Evolutionary conservation across 257 asterid genomes (phyloP).

Genomic region (Plantago major): DNA sequence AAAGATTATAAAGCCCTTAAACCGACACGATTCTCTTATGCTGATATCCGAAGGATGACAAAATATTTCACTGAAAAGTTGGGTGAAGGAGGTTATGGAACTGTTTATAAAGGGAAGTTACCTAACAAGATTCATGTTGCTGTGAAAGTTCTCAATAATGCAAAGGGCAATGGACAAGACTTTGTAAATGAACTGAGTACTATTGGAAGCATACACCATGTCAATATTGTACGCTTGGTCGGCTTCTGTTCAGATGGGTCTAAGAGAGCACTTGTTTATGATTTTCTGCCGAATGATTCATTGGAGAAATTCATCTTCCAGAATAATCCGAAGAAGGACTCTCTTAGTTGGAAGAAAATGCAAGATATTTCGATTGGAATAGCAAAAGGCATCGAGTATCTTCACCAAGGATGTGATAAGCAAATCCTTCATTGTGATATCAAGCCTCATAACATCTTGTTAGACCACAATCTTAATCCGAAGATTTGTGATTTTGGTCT

Average conservation of each 20-base stretch:
- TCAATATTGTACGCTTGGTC: constrained; percentile 1
- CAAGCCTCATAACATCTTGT: neutral
- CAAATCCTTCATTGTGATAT: neutral
- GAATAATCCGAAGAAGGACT: neutral
- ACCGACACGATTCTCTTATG: neutral
- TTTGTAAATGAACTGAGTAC: neutral
- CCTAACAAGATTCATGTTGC: neutral
- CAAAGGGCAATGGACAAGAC: neutral
- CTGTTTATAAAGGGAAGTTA: neutral
- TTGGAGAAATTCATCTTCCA: neutral
- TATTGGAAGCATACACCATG: neutral
- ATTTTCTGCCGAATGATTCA: neutral
- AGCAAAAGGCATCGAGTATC: constrained; percentile 5
- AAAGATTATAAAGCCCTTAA: neutral
- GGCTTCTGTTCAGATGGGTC: neutral
- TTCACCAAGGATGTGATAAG: neutral
- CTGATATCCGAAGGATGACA: neutral
- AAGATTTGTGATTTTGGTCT: neutral
- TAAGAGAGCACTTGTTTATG: constrained; percentile 3
- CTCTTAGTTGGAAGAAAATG: neutral
- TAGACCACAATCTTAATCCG: neutral
- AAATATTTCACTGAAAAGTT: neutral
- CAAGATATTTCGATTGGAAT: neutral
- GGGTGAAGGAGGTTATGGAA: neutral
- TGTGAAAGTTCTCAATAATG: neutral